phyloP scores from a whole-genome alignment of 176 grass and related monocot species.

The Phyllostachys edulis region DNA sequence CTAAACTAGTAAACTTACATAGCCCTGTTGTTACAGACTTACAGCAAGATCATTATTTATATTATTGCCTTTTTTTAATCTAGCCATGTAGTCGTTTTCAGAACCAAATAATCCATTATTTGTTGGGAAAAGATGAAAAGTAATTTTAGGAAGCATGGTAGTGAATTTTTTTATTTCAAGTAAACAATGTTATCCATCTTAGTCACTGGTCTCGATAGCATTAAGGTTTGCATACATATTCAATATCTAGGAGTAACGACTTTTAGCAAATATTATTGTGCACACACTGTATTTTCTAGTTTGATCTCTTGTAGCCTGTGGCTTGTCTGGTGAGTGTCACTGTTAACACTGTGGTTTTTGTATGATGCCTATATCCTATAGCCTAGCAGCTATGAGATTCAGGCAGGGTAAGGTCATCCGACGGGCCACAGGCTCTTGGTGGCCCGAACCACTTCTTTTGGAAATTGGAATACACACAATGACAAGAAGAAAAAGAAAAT shows the following conservation, averaged over 20 bases:
- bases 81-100: neutral
- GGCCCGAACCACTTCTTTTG: neutral
- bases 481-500: neutral
- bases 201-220: neutral
- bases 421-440: neutral
- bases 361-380: neutral
- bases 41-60: neutral
- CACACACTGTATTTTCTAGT: neutral
- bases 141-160: neutral
- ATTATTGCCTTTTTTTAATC: neutral
- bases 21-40: neutral
- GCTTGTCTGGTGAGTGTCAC: neutral
- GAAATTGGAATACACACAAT: neutral
- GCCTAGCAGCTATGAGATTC: neutral
- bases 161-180: neutral
- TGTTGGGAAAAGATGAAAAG: neutral
- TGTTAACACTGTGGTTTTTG: neutral
- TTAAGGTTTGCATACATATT: neutral
- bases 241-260: neutral
- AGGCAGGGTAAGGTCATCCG: neutral
- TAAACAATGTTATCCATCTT: conserved; percentile 5
- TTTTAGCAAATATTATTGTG: neutral
- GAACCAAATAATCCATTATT: neutral
- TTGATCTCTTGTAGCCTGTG: conserved; percentile 13
- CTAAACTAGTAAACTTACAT: neutral